phyloP scores from a whole-genome alignment of 371 early-diverging fungal species.

The Gilbertella persicaria region DNA sequence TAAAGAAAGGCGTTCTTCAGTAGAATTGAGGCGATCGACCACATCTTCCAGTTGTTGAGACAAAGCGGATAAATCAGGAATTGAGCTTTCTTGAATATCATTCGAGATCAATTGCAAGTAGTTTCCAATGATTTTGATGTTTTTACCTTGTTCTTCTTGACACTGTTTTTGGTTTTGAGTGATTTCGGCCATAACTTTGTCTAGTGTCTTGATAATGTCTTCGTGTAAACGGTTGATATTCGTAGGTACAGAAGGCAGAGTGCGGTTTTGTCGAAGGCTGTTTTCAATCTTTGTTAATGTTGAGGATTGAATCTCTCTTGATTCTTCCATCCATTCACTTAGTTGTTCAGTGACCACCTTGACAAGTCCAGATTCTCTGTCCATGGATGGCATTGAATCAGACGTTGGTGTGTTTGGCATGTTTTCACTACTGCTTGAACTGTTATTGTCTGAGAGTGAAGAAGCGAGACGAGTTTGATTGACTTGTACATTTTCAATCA shows the following conservation, averaged over 20 bases:
- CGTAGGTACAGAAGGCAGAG: constrained; percentile 5
- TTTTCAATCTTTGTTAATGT: constrained; percentile 4
- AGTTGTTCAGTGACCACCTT: constrained; percentile 12
- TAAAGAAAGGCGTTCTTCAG: constrained; percentile 21
- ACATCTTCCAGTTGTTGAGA: constrained; percentile 39
- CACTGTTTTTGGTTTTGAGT: constrained; percentile 20
- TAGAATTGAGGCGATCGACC: constrained; percentile 25
- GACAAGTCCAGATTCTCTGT: not conserved
- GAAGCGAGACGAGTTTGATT: constrained; percentile 30
- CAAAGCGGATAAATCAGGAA: constrained; percentile 37
- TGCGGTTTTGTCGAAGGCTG: constrained; percentile 2
- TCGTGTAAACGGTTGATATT: constrained; percentile 18
- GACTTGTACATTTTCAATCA: constrained; percentile 41
- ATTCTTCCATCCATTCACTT: constrained; percentile 15
- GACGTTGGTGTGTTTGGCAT: not conserved
- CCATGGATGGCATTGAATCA: constrained; percentile 1
- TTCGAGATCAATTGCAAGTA: constrained; percentile 37
- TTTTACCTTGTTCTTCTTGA: constrained; percentile 38
- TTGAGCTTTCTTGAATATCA: constrained; percentile 37
- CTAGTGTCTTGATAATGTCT: constrained; percentile 13
- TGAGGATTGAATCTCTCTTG: constrained; percentile 12
- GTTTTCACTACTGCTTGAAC: not conserved
- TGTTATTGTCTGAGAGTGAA: constrained; percentile 7
- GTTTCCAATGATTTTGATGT: constrained; percentile 39
- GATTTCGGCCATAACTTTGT: constrained; percentile 16